Conservation (phyloP, 345 rosid species). For the Geranium brycei region DNA sequence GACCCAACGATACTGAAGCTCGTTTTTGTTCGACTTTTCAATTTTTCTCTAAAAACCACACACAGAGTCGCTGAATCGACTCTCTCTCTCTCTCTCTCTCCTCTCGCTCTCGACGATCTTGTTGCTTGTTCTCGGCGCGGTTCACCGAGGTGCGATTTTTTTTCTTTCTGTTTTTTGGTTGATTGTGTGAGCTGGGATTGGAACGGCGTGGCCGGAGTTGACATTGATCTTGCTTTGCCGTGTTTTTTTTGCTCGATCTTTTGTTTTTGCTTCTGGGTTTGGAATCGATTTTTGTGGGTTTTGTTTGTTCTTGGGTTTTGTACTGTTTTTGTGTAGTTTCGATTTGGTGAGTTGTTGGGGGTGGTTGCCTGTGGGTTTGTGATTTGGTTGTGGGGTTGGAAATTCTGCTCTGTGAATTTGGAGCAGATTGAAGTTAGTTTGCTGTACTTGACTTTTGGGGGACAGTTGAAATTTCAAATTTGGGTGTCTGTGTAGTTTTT, state of each 20-base stretch:
- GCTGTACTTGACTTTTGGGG: background rate
- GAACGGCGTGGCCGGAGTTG: no score
- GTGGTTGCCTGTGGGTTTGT: background rate
- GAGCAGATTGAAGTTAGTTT: background rate
- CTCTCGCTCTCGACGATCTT: no score
- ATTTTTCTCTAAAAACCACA: conserved; percentile 1
- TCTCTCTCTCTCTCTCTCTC: conserved; percentile 3
- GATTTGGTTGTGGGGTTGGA: background rate
- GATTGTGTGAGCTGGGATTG: no score
- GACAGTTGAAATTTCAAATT: background rate
- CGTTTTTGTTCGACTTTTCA: conserved; percentile 14
- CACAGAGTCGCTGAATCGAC: background rate
- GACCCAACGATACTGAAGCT: conserved; percentile 12
- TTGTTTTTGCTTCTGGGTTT: background rate
- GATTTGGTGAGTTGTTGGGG: background rate
- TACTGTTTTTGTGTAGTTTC: background rate
- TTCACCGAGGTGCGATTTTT: no score
- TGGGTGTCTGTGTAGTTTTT: no score
- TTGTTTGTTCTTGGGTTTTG: background rate
- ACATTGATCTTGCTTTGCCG: background rate
- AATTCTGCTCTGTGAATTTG: background rate
- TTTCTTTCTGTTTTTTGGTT: no score
- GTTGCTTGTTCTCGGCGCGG: no score
- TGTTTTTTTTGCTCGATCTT: no score
- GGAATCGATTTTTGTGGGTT: background rate